Conservation (phyloP, 2,329 filamentous ascomycete species). For the Fusarium sp. region DNA sequence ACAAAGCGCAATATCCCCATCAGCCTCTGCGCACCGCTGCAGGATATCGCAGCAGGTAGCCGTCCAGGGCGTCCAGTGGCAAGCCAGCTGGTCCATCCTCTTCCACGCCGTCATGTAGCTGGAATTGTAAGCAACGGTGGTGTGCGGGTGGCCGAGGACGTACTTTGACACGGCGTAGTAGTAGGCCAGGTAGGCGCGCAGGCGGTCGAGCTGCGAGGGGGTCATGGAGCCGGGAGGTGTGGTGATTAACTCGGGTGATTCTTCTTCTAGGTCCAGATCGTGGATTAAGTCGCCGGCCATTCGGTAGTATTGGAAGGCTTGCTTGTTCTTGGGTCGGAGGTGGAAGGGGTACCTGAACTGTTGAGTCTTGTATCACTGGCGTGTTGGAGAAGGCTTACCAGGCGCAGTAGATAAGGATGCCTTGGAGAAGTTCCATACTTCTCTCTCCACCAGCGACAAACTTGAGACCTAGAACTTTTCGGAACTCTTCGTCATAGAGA, state of each 20-base stretch:
- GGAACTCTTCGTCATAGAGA: conserved; percentile 65
- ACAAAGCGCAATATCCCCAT: conserved; percentile 54
- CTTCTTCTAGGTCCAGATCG: conserved; percentile 59
- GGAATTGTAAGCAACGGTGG: conserved; percentile 21
- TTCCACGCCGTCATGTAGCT: conserved; percentile 54
- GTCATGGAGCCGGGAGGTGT: conserved; percentile 6
- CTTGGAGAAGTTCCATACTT: conserved; percentile 63
- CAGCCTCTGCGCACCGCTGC: conserved; percentile 47
- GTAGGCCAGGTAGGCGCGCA: conserved; percentile 57
- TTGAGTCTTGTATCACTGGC: not conserved
- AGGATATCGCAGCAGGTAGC: conserved; percentile 56
- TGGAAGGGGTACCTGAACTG: conserved; percentile 61
- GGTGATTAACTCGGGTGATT: conserved; percentile 35
- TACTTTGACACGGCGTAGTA: conserved; percentile 56
- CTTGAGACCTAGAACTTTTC: conserved; percentile 63
- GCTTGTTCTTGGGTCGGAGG: conserved; percentile 59
- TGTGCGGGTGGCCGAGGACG: conserved; percentile 21
- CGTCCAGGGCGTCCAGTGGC: conserved; percentile 54
- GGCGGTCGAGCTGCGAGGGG: conserved; percentile 49
- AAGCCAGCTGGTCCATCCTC: conserved; percentile 42
- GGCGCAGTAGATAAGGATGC: conserved; percentile 63
- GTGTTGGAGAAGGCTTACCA: conserved; percentile 54
- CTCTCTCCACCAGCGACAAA: conserved; percentile 65
- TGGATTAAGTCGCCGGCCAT: conserved; percentile 60
- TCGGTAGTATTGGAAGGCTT: conserved; percentile 59